A percentile compares a stretch with the other conserved stretches of the same genome.
Conservation (phyloP, 805 yeast species). For the Metschnikowia reukaufii region DNA sequence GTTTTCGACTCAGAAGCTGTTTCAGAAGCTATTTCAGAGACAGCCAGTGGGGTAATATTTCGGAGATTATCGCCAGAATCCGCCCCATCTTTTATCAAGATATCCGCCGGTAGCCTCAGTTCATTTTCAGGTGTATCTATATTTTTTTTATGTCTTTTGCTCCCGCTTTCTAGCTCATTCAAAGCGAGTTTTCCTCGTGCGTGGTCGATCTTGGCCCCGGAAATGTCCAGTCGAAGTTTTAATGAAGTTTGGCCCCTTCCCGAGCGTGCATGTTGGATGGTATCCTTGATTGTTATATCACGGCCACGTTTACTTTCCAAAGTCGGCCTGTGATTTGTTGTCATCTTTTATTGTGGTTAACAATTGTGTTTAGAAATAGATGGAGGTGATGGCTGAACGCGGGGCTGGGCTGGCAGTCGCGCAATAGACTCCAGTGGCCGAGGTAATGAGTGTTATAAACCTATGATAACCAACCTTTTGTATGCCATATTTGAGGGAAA, state of each 20-base stretch:
- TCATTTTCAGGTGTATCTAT: not conserved
- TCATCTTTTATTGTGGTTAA: constrained; percentile 25
- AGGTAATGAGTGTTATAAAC: no score
- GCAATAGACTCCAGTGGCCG: no score
- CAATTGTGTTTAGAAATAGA: no score
- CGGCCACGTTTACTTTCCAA: constrained; percentile 43
- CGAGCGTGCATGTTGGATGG: constrained; percentile 37
- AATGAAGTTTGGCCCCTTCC: constrained; percentile 32
- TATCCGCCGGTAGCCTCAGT: not conserved
- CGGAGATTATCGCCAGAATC: not conserved
- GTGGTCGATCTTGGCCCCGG: constrained; percentile 17
- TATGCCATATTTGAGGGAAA: no score
- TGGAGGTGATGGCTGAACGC: no score
- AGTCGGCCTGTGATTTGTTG: constrained; percentile 46
- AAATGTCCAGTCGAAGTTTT: constrained; percentile 33
- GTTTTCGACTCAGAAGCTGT: not conserved
- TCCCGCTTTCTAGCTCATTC: constrained; percentile 21
- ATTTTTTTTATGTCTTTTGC: constrained; percentile 5
- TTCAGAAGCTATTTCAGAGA: no score
- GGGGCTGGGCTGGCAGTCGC: no score
- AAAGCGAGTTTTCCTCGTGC: constrained; percentile 22
- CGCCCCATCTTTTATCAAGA: not conserved
- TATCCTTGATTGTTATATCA: constrained; percentile 28
- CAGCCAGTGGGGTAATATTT: not conserved
- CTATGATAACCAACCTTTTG: no score